A percentile compares a stretch with the other conserved stretches of the same genome.
phyloP scores from a whole-genome alignment of 441 rosid species.

The Gossypium lobatum region DNA sequence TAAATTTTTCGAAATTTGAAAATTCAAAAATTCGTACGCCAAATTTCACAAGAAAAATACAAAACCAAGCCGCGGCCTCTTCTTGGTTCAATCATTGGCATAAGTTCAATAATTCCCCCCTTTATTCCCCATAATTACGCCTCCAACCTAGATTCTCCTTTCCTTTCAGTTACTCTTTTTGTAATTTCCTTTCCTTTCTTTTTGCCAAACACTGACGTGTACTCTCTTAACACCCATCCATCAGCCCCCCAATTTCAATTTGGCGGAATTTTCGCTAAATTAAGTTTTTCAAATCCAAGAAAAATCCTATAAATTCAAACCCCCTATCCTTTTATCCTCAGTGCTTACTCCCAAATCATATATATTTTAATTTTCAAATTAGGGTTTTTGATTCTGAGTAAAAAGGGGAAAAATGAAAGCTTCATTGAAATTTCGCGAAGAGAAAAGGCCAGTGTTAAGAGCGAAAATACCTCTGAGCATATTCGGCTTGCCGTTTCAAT shows the following conservation, averaged over 20 bases:
- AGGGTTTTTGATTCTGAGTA: background rate
- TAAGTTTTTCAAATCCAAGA: background rate
- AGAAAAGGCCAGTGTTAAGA: conserved; percentile 64
- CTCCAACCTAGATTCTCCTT: background rate
- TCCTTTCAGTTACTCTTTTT: background rate
- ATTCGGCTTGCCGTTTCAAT: conserved; percentile 73
- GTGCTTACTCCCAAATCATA: background rate
- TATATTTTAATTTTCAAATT: background rate
- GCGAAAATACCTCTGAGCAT: conserved; percentile 75
- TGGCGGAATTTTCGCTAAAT: conserved; percentile 4
- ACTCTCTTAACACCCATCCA: background rate
- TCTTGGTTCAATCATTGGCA: no score
- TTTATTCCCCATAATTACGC: background rate
- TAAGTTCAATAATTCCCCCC: background rate
- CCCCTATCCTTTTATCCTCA: background rate
- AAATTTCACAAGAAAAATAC: no score
- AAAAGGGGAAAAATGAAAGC: conserved; percentile 53
- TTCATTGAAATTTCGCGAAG: conserved; percentile 83
- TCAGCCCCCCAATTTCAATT: background rate
- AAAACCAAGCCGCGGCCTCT: no score
- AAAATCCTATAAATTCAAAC: background rate
- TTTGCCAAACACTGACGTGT: background rate
- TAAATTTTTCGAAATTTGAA: no score
- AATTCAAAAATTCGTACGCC: no score
- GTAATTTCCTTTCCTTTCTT: background rate